A percentile compares a stretch with the other conserved stretches of the same genome.
Conservation (phyloP, 2,329 filamentous ascomycete genomes). For the Mycosphaerelloides madeirae region DNA sequence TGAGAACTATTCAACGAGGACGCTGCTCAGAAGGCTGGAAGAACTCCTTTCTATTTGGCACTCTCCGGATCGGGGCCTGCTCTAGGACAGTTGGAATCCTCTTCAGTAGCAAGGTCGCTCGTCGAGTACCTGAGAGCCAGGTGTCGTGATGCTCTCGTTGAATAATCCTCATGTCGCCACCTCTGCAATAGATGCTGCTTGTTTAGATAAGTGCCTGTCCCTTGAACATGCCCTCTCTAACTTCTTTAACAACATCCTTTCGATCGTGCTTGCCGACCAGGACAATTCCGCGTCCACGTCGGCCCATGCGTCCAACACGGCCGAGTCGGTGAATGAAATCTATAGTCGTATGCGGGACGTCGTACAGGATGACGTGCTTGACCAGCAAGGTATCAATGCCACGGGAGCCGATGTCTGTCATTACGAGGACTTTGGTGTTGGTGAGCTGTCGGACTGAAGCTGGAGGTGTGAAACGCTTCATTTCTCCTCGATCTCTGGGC, state of each 20-base stretch:
- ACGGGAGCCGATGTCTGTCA: constrained; percentile 84
- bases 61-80: too few species aligned
- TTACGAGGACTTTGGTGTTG: constrained; percentile 87
- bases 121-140: too few species aligned
- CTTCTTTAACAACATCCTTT: constrained; percentile 84
- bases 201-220: constrained; percentile 46
- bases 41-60: too few species aligned
- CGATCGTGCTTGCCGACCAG: constrained; percentile 85
- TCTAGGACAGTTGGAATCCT: too few species aligned
- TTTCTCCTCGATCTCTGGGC: background rate
- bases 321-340: constrained; percentile 97
- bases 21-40: too few species aligned
- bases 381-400: constrained; percentile 94
- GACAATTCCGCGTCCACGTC: constrained; percentile 82
- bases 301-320: constrained; percentile 85
- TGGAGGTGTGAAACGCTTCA: background rate
- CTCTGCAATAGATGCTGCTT: background rate
- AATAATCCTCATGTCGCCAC: too few species aligned
- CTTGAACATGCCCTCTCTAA: constrained; percentile 66
- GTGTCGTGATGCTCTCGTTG: too few species aligned
- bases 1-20: too few species aligned
- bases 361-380: constrained; percentile 85
- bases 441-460: constrained; percentile 49
- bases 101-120: too few species aligned
- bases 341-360: constrained; percentile 96